Evolutionary conservation across 2,329 filamentous ascomycete genomes (phyloP), one percentile per base, ranked within the genome.

Genomic region (Ceratocystiopsis brevicomis): DNA sequence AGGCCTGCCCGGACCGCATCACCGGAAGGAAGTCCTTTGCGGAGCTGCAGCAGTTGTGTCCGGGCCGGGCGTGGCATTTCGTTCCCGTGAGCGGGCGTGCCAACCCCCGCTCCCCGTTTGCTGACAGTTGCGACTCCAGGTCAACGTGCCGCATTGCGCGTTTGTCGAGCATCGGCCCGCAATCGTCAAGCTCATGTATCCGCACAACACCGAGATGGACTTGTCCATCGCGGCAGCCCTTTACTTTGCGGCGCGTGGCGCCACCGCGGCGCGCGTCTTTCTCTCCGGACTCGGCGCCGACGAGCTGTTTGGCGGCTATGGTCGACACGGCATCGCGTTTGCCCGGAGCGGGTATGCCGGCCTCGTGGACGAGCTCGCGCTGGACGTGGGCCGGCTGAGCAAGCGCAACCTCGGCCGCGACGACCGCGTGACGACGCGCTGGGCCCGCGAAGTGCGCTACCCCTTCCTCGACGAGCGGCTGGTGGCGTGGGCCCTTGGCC

Each of bases 141-240:
- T 95, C 44, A 80, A 98, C 54, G 67, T 98, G 25, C 81, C 88
- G 0, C 95, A 88, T 56, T 56, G 66, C 6, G 81, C 92, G 52
- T 81, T 78, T 0, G 56, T 77, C 38, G 66, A 68, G 2, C 81
- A 93, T 53, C 75, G 83, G 48, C 54, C 68, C 3, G 69, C 68
- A 21, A 72, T 98, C 17, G 71, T 87, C 35, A 69, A 73, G 2
- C 66, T 98, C 16, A 95, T 98, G 57, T 69, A 81, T 51, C 90
- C 90, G 0, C 90, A 98, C 59, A 88, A 94, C 51, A 98, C 90
- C 0, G 90, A 98, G 60, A 98, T 98, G 90, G 90, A 98, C 54
- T 67, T 98, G 1, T 98, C 90, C 4, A 98, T 98, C 52, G 81
- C 83, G 0, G 80, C 73, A 52, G 90, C 90, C 0, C 67, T 98